A percentile compares a stretch with the other conserved stretches of the same genome.
phyloP scores from a whole-genome alignment of 2,329 filamentous ascomycete genomes.

The Sordariomycetes sp. region DNA sequence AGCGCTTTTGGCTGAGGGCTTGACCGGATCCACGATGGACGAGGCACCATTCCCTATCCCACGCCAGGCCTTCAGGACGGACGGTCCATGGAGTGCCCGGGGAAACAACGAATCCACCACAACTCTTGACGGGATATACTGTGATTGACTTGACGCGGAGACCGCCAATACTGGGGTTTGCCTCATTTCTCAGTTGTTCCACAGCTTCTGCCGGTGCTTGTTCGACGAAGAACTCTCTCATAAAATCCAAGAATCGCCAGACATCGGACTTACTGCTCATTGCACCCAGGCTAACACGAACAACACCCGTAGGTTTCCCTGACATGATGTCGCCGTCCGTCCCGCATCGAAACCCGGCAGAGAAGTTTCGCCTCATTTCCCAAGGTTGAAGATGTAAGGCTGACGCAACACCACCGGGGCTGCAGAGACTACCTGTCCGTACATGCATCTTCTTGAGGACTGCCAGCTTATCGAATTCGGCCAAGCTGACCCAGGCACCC shows the following conservation, averaged over 20 bases:
- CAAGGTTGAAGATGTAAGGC: slow-evolving; percentile 65
- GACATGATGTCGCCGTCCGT: slow-evolving; percentile 71
- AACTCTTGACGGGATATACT: slow-evolving; percentile 93
- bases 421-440: slow-evolving; percentile 83
- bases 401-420: slow-evolving; percentile 75
- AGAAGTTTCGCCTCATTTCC: slow-evolving; percentile 81
- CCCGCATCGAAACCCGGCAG: slow-evolving; percentile 76
- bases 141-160: slow-evolving; percentile 51
- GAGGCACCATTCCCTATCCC: slow-evolving; percentile 96
- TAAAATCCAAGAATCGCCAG: slow-evolving; percentile 59
- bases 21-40: slow-evolving; percentile 78
- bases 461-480: slow-evolving; percentile 82
- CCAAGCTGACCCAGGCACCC: slow-evolving; percentile 69
- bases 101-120: slow-evolving; percentile 68
- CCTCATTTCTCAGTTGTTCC: too few species aligned
- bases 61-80: slow-evolving; percentile 71
- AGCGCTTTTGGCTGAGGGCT: slow-evolving; percentile 79
- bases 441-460: slow-evolving; percentile 72
- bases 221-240: slow-evolving; percentile 56
- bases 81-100: slow-evolving; percentile 61
- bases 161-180: not conserved
- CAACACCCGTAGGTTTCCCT: slow-evolving; percentile 80
- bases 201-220: too few species aligned
- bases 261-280: slow-evolving; percentile 80
- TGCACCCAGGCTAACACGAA: slow-evolving; percentile 78